Conservation (phyloP, 306 rosid genomes). For the Casuarina cunninghamiana region DNA sequence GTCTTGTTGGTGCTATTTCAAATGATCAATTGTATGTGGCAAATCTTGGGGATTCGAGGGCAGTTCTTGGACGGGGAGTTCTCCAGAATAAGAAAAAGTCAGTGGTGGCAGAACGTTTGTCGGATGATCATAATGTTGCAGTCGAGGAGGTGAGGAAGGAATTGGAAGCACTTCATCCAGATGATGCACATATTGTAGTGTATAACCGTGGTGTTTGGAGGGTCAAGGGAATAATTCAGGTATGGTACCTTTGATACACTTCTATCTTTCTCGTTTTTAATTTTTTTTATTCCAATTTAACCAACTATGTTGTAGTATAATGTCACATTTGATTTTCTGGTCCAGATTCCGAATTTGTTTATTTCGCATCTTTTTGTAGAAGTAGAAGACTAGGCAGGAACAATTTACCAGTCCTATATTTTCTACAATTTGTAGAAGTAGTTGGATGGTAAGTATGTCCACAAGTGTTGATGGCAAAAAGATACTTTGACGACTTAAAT, state of each 20-base stretch:
- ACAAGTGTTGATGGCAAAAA: too few species aligned
- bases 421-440: neutral
- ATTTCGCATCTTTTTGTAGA: neutral
- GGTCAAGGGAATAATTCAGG: slow-evolving; percentile 98
- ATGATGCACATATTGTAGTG: slow-evolving; percentile 78
- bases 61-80: slow-evolving; percentile 75
- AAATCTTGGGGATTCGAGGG: slow-evolving; percentile 94
- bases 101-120: slow-evolving; percentile 76
- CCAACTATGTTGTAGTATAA: neutral
- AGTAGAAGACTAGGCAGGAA: neutral
- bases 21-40: slow-evolving; percentile 73
- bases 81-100: slow-evolving; percentile 20
- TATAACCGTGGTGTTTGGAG: slow-evolving; percentile 89
- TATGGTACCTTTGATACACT: slow-evolving; percentile 20
- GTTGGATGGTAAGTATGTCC: too few species aligned
- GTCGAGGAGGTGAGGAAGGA: slow-evolving; percentile 90
- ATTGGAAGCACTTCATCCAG: slow-evolving; percentile 91
- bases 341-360: neutral
- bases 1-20: slow-evolving; percentile 88
- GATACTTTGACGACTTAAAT: too few species aligned
- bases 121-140: slow-evolving; percentile 90
- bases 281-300: neutral
- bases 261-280: neutral
- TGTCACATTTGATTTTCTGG: neutral
- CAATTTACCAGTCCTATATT: neutral